Conservation (phyloP, 148 eudicot species). For the Rhododendron simsii region DNA sequence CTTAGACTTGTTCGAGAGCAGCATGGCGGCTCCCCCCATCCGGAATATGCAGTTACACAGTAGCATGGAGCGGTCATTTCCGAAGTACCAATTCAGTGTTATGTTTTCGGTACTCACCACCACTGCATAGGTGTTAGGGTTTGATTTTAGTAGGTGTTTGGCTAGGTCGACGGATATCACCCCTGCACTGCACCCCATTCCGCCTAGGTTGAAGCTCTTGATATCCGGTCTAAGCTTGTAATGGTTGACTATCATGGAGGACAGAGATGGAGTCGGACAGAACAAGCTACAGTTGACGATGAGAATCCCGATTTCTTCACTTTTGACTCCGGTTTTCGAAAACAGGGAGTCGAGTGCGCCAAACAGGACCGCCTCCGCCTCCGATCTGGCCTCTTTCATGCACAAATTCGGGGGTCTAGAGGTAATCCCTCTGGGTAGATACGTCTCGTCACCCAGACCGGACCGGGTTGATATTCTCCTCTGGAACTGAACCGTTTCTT, state of each 20-base stretch:
- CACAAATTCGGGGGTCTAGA: constrained; percentile 42
- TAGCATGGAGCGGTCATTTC: constrained; percentile 77
- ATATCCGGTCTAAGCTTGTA: constrained; percentile 61
- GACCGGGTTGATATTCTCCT: constrained; percentile 38
- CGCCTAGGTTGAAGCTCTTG: constrained; percentile 58
- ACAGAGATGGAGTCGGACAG: constrained; percentile 74
- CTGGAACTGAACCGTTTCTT: constrained; percentile 51
- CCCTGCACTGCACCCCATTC: constrained; percentile 91
- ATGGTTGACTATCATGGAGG: constrained; percentile 83
- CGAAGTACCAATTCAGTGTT: constrained; percentile 75
- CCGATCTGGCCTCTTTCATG: constrained; percentile 46
- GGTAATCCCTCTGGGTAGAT: constrained; percentile 47
- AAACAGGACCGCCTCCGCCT: constrained; percentile 65
- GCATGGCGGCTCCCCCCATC: constrained; percentile 77
- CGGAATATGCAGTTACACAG: constrained; percentile 77
- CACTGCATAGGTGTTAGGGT: constrained; percentile 52
- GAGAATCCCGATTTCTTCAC: constrained; percentile 58
- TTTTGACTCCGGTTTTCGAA: constrained; percentile 41
- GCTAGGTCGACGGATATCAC: constrained; percentile 73
- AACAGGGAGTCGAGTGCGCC: constrained; percentile 58
- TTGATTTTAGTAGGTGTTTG: constrained; percentile 48
- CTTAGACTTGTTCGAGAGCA: constrained; percentile 49
- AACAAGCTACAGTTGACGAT: constrained; percentile 79
- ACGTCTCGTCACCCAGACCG: constrained; percentile 72
- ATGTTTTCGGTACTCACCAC: constrained; percentile 77